Base-by-base conservation (phyloP, 2,329 filamentous ascomycete species). In the Lithohypha guttulata region DNA sequence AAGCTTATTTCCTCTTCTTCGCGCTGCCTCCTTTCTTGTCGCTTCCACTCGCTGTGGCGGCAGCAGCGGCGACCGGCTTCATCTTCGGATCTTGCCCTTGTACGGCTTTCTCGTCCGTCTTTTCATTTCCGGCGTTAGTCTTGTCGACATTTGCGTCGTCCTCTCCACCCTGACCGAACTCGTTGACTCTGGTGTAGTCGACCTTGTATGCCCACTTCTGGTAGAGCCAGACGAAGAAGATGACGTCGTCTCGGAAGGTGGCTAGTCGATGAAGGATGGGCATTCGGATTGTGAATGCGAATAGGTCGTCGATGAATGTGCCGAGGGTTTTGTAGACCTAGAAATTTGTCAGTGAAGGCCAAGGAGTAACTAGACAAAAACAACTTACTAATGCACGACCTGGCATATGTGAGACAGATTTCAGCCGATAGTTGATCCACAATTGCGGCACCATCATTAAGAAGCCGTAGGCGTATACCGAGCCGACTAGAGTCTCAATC, bases 241-340 rank as follows among this genome's bases (percentile, higher is more conserved):
- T 96, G 49, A 98, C 71, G 56, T 98, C 91, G 59, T 98, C 91
- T 44, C 91, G 74, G 47, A 98, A 73, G 0, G 91, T 96, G 1
- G 91, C 86, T 35, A 98, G 69, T 11, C 91, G 77, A 62, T 98
- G 91, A 36, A 98, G 70, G 46, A 87, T 77, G 1, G 91, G 91
- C 91, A 98, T 98, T 68, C 96, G 96, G 68, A 98, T 95, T 26
- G 91, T 98, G 56, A 96, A 98, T 2, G 91, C 91, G 57, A 98
- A 98, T 21, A 98, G 70, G 57, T 98, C 91, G 62, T 98, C 91
- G 59, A 98, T 96, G 60, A 98, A 98, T 4, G 91, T 96, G 67
- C 96, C 95, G 49, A 96, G 68, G 64, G 94, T 94, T 66, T 96
- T 95, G 74, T 95, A 95, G 60, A 80, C 89, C 85, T 98, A n/a